Percentiles rank a stretch among this genome's conserved stretches.
These are phyloP conservation scores for Stephanodiscus minutulus DNA, from an alignment of 108 stramenopile genomes.

Conservation along the genomic window DNA sequence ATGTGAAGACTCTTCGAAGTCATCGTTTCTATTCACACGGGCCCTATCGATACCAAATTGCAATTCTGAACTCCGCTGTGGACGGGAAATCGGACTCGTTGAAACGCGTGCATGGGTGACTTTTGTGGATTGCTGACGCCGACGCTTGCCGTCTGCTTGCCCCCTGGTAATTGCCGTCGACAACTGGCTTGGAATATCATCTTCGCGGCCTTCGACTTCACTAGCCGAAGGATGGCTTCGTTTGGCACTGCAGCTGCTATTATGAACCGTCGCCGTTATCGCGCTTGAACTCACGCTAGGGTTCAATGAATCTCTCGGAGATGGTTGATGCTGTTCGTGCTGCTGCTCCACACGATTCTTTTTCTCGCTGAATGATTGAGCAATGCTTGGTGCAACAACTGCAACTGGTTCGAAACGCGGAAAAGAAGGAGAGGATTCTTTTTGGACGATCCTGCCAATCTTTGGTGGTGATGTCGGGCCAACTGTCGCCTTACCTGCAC, in stretches of 20 bases:
- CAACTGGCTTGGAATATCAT: neutral
- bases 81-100: neutral
- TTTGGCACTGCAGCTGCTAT: neutral
- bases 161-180: neutral
- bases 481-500: neutral
- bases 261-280: neutral
- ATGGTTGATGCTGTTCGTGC: neutral
- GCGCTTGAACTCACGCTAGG: conserved; percentile 5
- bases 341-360: neutral
- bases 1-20: neutral
- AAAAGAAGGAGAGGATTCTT: neutral
- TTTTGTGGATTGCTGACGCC: neutral
- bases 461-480: conserved; percentile 8
- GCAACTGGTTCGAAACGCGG: neutral
- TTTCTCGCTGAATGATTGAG: neutral
- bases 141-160: neutral
- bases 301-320: neutral
- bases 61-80: neutral
- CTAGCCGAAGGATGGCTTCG: neutral
- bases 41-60: neutral
- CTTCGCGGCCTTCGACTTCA: neutral
- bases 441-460: conserved; percentile 3
- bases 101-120: neutral
- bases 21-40: neutral
- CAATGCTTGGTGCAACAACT: neutral